These are phyloP conservation scores for Pyronema omphalodes DNA, from an alignment of 495 filamentous ascomycete genomes.

Conservation along the genomic window DNA sequence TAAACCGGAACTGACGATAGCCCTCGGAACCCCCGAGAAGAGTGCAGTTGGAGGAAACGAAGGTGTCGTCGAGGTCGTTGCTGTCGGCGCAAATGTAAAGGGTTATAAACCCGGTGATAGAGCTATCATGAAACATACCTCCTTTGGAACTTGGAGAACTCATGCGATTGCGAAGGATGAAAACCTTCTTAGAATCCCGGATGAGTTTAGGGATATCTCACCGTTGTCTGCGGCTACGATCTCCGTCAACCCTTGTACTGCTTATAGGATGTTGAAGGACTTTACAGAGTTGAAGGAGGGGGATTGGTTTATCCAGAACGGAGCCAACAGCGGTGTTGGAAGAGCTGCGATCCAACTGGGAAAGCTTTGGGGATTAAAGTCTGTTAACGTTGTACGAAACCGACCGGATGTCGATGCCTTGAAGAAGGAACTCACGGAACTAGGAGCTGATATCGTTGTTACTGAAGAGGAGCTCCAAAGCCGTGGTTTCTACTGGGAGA, in stretches of 20 bases:
- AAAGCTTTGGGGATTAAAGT: slow-evolving; percentile 63
- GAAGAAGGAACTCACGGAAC: slow-evolving; percentile 45
- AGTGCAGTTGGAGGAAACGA: slow-evolving; percentile 75
- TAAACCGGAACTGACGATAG: slow-evolving; percentile 51
- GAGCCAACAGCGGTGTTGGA: slow-evolving; percentile 83
- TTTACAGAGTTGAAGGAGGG: slow-evolving; percentile 51
- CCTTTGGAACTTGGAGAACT: slow-evolving; percentile 84
- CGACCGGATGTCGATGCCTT: slow-evolving; percentile 43
- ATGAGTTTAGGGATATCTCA: slow-evolving; percentile 36
- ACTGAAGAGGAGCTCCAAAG: slow-evolving; percentile 53
- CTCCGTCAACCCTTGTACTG: slow-evolving; percentile 78
- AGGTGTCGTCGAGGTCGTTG: slow-evolving; percentile 68
- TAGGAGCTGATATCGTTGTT: slow-evolving; percentile 69
- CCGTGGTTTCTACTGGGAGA: slow-evolving; percentile 39
- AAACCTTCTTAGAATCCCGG: slow-evolving; percentile 44
- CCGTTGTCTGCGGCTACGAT: slow-evolving; percentile 66
- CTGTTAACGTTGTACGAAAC: slow-evolving; percentile 67
- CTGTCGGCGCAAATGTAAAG: slow-evolving; percentile 40
- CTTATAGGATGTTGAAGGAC: slow-evolving; percentile 79
- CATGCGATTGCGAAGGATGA: slow-evolving; percentile 52
- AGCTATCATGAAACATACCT: slow-evolving; percentile 66
- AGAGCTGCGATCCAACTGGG: slow-evolving; percentile 74
- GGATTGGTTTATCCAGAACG: slow-evolving; percentile 91
- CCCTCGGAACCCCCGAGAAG: slow-evolving; percentile 55
- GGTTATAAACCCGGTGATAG: slow-evolving; percentile 52